These are phyloP conservation scores for Pseudocercospora vitis DNA, from an alignment of 2,329 filamentous ascomycete species.

Conservation along the genomic window DNA sequence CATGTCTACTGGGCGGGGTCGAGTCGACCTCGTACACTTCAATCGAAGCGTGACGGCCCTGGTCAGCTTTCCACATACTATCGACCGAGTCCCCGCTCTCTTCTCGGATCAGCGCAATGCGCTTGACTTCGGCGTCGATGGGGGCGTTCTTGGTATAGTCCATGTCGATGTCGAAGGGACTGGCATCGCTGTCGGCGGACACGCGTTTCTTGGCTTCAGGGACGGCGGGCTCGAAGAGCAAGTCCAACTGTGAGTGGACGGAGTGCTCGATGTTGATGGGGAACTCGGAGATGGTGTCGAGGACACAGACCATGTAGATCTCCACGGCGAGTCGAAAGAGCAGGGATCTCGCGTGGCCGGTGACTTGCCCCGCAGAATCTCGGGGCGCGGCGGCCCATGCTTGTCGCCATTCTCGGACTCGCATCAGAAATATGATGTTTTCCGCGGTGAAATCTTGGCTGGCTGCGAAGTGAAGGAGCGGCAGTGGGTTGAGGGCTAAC, in stretches of 20 bases:
- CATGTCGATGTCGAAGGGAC: conserved; percentile 20
- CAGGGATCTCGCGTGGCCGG: conserved; percentile 19
- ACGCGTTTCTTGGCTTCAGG: conserved; percentile 18
- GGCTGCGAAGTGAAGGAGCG: conserved; percentile 64
- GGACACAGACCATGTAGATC: conserved; percentile 64
- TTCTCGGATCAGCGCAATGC: conserved; percentile 18
- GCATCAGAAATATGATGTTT: conserved; percentile 66
- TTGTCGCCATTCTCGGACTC: conserved; percentile 51
- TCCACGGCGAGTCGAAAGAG: conserved; percentile 59
- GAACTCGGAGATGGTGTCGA: conserved; percentile 62
- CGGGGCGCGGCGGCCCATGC: conserved; percentile 20
- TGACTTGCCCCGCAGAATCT: conserved; percentile 12
- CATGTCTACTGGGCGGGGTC: not conserved
- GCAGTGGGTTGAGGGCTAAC: conserved; percentile 58
- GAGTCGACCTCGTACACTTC: not conserved
- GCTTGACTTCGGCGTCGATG: conserved; percentile 17
- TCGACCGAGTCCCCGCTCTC: conserved; percentile 16
- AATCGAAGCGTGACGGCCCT: not conserved
- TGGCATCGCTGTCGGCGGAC: conserved; percentile 11
- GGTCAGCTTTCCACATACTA: conserved; percentile 8
- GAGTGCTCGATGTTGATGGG: conserved; percentile 65
- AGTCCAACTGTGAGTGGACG: conserved; percentile 56
- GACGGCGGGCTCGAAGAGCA: conserved; percentile 50
- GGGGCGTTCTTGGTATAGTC: conserved; percentile 9
- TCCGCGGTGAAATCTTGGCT: conserved; percentile 68